Evolutionary conservation across 352 stramenopile genomes (phyloP).

Genomic region (Phytophthora sp.): DNA sequence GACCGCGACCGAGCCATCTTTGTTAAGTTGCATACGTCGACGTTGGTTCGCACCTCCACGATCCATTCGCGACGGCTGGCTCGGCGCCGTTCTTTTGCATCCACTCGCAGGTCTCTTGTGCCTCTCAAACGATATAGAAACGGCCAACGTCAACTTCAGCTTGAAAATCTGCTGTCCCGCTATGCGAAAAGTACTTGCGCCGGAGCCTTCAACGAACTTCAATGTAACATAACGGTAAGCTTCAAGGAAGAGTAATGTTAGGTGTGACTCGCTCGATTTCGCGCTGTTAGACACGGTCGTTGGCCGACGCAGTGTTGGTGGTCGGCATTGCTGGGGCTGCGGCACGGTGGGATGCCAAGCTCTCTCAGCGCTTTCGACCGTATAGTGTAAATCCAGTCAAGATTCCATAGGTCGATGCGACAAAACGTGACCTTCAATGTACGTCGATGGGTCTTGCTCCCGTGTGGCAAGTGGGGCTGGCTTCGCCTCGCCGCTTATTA

Average conservation of each 20-base stretch:
- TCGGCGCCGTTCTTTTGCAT: conserved; percentile 1
- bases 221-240: conserved; percentile 4
- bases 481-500: not conserved
- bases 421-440: conserved; percentile 6
- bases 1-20: too few species aligned
- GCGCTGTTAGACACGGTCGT: not conserved
- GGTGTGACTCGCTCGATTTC: not conserved
- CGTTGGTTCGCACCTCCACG: too few species aligned
- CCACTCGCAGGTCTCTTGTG: too few species aligned
- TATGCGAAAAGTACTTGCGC: not conserved
- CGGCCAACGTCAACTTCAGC: conserved; percentile 13
- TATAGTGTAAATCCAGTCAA: too few species aligned
- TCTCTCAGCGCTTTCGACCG: too few species aligned
- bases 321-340: not conserved
- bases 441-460: not conserved
- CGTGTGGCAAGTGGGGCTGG: not conserved
- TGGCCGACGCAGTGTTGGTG: not conserved
- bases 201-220: conserved; percentile 1
- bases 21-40: conserved; percentile 24
- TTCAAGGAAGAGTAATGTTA: too few species aligned
- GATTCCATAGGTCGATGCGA: not conserved
- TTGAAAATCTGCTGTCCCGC: not conserved
- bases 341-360: too few species aligned
- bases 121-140: too few species aligned
- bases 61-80: not conserved